phyloP scores from a whole-genome alignment of 306 rosid genomes.

The Senna siamea region DNA sequence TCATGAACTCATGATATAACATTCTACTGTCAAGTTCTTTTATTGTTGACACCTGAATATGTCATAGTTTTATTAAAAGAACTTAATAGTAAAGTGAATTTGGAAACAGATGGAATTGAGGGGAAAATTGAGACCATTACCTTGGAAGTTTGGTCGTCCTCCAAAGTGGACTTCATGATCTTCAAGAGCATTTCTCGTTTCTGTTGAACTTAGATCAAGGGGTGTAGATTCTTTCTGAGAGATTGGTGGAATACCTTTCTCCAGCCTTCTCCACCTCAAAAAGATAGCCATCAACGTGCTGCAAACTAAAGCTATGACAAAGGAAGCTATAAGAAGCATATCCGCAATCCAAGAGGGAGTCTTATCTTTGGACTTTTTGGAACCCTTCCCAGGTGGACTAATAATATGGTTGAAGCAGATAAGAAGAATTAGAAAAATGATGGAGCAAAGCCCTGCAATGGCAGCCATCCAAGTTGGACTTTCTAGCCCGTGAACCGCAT shows the following conservation, averaged over 20 bases:
- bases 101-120: slow-evolving; percentile 1
- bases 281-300: slow-evolving; percentile 50
- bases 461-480: slow-evolving; percentile 67
- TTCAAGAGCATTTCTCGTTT: slow-evolving; percentile 54
- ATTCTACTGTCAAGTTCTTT: too few relatives aligned
- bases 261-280: slow-evolving; percentile 68
- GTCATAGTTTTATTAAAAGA: too few relatives aligned
- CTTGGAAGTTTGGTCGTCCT: slow-evolving; percentile 76
- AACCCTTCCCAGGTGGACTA: slow-evolving; percentile 49
- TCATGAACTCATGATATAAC: background rate
- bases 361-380: slow-evolving; percentile 50
- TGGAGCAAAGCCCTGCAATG: slow-evolving; percentile 59
- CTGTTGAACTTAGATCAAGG: slow-evolving; percentile 48
- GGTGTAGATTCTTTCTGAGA: slow-evolving; percentile 44
- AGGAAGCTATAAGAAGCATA: slow-evolving; percentile 64
- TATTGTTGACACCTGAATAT: too few relatives aligned
- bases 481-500: slow-evolving; percentile 65
- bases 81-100: too few relatives aligned
- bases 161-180: slow-evolving; percentile 83
- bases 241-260: slow-evolving; percentile 51
- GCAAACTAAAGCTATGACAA: slow-evolving; percentile 54
- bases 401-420: slow-evolving; percentile 59
- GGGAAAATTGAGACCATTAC: slow-evolving; percentile 37
- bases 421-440: slow-evolving; percentile 55
- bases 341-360: slow-evolving; percentile 71